A percentile compares a stretch with the other conserved stretches of the same genome.
Evolutionary conservation across 805 yeast genomes (phyloP).

Genomic region (Zygotorulaspora chibaensis): DNA sequence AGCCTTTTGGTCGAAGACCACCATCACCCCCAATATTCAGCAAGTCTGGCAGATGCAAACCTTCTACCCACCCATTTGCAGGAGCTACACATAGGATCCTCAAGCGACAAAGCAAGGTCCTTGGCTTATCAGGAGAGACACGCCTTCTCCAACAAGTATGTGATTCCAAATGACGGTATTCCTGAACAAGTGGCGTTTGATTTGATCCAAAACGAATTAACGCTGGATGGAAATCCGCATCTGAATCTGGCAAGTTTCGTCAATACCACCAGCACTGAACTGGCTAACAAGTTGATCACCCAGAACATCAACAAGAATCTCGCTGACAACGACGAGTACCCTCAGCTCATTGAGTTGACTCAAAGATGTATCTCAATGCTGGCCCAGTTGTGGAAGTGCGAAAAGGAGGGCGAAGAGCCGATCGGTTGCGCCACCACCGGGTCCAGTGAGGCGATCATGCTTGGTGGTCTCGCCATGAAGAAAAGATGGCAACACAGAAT

Average conservation of each 20-base stretch:
- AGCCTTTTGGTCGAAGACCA: conserved; percentile 12
- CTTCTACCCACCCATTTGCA: conserved; percentile 18
- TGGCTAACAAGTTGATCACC: conserved; percentile 48
- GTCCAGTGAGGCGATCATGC: conserved; percentile 88
- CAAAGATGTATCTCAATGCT: conserved; percentile 78
- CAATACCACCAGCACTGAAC: conserved; percentile 62
- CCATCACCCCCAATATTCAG: neutral
- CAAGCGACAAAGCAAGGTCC: neutral
- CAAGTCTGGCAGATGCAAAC: conserved; percentile 14
- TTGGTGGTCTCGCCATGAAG: conserved; percentile 91
- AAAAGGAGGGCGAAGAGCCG: conserved; percentile 35
- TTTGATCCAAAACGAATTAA: conserved; percentile 65
- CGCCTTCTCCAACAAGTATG: conserved; percentile 43
- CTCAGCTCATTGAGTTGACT: conserved; percentile 74
- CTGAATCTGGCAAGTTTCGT: conserved; percentile 88
- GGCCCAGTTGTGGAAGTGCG: conserved; percentile 75
- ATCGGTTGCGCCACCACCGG: conserved; percentile 93
- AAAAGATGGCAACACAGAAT: conserved; percentile 77
- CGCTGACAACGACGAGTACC: conserved; percentile 93
- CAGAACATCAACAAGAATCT: conserved; percentile 82
- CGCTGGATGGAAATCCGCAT: conserved; percentile 79
- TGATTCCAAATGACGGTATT: conserved; percentile 55
- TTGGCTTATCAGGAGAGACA: conserved; percentile 1
- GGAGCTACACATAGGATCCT: conserved; percentile 5
- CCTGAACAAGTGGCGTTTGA: conserved; percentile 51